phyloP scores from a whole-genome alignment of 768 basidiomycete genomes.

The Mycena capillaripes region DNA sequence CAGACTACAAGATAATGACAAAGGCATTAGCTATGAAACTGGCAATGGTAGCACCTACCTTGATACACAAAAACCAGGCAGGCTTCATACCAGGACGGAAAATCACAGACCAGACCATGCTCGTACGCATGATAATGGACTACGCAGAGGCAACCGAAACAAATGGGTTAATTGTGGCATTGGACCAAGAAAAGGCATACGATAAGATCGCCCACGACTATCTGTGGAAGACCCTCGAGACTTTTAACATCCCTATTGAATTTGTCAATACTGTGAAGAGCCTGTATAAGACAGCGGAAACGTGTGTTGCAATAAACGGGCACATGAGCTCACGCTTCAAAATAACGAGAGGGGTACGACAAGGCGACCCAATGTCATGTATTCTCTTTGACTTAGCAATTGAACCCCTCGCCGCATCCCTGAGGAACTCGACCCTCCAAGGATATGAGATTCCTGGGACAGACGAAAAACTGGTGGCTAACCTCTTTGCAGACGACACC shows the following conservation, averaged over 20 bases:
- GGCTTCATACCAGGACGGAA: slow-evolving; percentile 40
- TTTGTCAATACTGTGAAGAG: slow-evolving; percentile 21
- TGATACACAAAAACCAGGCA: background rate
- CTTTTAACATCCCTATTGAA: background rate
- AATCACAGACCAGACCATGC: slow-evolving; percentile 40
- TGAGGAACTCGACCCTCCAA: background rate
- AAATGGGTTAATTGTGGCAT: slow-evolving; percentile 14
- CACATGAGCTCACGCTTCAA: slow-evolving; percentile 24
- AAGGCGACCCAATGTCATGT: slow-evolving; percentile 55
- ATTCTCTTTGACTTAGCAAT: slow-evolving; percentile 21
- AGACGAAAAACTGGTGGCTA: background rate
- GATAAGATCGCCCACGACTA: slow-evolving; percentile 31
- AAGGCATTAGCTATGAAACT: background rate
- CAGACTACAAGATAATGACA: background rate
- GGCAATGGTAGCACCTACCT: background rate
- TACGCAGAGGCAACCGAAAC: slow-evolving; percentile 19
- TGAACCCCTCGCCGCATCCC: background rate
- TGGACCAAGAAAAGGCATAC: slow-evolving; percentile 36
- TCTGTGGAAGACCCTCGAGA: background rate
- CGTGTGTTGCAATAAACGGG: slow-evolving; percentile 26
- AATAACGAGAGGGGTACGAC: slow-evolving; percentile 36
- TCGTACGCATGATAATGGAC: slow-evolving; percentile 27
- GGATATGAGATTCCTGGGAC: background rate
- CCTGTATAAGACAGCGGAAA: background rate
- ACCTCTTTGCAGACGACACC: slow-evolving; percentile 4